A percentile compares a stretch with the other conserved stretches of the same genome.
Evolutionary conservation across 345 rosid species (phyloP).

Genomic region (Hibiscus syriacus): DNA sequence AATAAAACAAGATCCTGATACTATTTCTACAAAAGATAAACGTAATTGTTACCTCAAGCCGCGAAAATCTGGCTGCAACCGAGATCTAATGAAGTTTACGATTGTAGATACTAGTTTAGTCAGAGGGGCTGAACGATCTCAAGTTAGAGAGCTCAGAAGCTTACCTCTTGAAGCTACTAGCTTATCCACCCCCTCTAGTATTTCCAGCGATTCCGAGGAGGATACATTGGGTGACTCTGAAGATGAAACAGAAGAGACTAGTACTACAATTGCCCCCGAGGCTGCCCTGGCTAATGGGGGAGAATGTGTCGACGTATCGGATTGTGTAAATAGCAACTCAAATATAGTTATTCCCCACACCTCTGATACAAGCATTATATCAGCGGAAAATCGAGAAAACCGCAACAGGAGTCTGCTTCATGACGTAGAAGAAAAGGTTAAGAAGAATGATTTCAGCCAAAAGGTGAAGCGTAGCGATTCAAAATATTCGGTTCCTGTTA

Average conservation of each 20-base stretch:
- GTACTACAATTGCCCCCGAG: conserved; percentile 20
- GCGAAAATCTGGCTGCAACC: conserved; percentile 30
- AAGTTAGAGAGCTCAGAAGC: conserved; percentile 43
- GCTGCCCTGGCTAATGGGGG: conserved; percentile 8
- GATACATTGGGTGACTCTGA: conserved; percentile 33
- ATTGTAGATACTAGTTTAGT: conserved; percentile 54
- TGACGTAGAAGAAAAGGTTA: conserved; percentile 19
- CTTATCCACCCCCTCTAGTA: conserved; percentile 21
- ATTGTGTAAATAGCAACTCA: conserved; percentile 21
- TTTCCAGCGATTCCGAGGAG: conserved; percentile 35
- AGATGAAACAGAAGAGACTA: conserved; percentile 32
- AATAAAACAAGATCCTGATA: conserved; percentile 17
- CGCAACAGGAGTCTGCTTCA: conserved; percentile 6
- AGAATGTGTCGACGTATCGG: conserved; percentile 28
- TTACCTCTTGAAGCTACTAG: conserved; percentile 34
- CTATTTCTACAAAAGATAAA: conserved; percentile 13
- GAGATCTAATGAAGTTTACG: conserved; percentile 38
- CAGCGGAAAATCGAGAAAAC: conserved; percentile 21
- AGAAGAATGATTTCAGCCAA: conserved; percentile 10
- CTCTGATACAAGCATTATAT: conserved; percentile 10
- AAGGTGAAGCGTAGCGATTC: conserved; percentile 24
- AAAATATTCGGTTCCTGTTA: conserved; percentile 23
- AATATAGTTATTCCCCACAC: conserved; percentile 20
- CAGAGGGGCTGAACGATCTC: conserved; percentile 21
- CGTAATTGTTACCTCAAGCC: conserved; percentile 51